Evolutionary conservation across 1,284 basidiomycete species (phyloP), one percentile per base, ranked within the genome.

Genomic region (Rhodotorula mucilaginosa): DNA sequence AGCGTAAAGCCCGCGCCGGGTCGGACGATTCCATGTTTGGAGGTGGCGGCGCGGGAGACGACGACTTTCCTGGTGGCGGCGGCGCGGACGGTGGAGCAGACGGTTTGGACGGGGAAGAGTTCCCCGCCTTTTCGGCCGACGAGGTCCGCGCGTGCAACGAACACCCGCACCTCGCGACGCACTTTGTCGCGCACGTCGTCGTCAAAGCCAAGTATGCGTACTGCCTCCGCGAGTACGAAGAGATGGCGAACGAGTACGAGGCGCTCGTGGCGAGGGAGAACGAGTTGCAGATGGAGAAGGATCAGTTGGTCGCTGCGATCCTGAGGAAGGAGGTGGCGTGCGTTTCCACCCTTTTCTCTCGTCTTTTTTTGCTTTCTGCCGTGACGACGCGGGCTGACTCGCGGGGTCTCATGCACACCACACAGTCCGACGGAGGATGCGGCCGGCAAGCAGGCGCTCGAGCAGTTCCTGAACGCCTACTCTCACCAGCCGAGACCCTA

Each of bases 201-300:
- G 87, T 87, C 83, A 92, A 91, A 78, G 89, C 91, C 3, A 91
- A 90, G 77, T 84, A 88, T 77, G 81, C 81, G 39, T 89, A 86
- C 78, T 87, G 85, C 16, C 71, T 88, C 31, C 83, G 88, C 69
- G 86, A 89, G 74, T 87, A 90, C 68, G 86, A 87, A 54, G 80
- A 81, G 23, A 82, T 91, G 44, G 80, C 86, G 23, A 86, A 89
- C 75, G 88, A 92, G 79, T 80, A 90, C 74, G 83, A 86, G 60
- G 80, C 84, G 44, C 80, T 86, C 18, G 83, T 85, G 73, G 79
- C 80, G 10, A 88, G 90, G 78, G 83, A 87, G 72, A 82, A 81
- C 64, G 82, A 81, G 63, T 83, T 86, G 76, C 83, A 81, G 60
- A 81, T 85, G 48, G 84, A 83, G 70, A 89, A 88, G 76, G 89